Evolutionary conservation across 345 rosid species (phyloP), one percentile per base, ranked within the genome.

Genomic region (Firmiana major): DNA sequence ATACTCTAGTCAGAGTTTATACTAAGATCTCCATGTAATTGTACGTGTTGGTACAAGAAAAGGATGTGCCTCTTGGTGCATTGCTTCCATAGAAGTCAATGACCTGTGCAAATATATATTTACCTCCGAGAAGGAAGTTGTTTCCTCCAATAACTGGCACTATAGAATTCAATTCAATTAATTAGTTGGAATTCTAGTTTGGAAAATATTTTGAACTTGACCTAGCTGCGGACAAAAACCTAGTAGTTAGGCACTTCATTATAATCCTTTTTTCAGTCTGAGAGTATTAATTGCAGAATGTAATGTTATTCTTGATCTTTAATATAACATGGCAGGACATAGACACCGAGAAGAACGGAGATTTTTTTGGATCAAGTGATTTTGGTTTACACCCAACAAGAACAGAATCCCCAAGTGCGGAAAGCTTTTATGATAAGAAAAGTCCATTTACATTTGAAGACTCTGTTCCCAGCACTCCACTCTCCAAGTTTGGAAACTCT

Each of bases 391-490:
- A 84, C 83, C 72, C 94, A 40, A 79, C 81, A 71, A 83, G 88
- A 74, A 88, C 85, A 48, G 96, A 83, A 77, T 93, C 97, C 75
- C 91, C 93, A 16, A 73, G 80, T 24, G 78, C 87, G 34, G 92
- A 85, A 45, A 85, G 85, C 66, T 80, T 58, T 53, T 84, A 80
- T 55, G 86, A 79, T 81, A 94, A 80, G 81, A 92, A 85, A 83
- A 85, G 91, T 79, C 83, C 87, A 49, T 89, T 87, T 70, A 78
- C 83, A 68, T 93, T 95, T 71, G 99, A 96, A 54, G 99, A 93
- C 77, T 96, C 99, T 42, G 97, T 90, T 17, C 96, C 99, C 55
- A 80, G 92, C 80, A 90, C 94, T 63, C 97, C 99, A 58, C 82
- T 83, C 42, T 92, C 98, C 63, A 92, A 89, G 82, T 88, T 88